These are phyloP conservation scores for Cocos nucifera DNA, from an alignment of 176 grass and related monocot species.

Conservation along the genomic window DNA sequence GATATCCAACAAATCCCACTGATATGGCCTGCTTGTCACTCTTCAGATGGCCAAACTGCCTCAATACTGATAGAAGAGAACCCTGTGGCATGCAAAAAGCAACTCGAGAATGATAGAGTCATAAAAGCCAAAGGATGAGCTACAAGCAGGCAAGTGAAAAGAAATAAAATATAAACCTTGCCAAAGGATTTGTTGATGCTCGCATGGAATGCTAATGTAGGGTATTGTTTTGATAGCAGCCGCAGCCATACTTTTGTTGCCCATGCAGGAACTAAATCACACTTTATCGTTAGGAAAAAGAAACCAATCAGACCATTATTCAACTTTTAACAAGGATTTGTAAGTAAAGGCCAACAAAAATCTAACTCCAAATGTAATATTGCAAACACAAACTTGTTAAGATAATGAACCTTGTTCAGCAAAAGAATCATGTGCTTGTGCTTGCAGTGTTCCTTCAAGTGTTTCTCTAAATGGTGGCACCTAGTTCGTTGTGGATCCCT, in stretches of 20 bases:
- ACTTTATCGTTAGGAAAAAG: too few species aligned
- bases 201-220: constrained; percentile 91
- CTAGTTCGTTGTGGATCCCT: constrained; percentile 91
- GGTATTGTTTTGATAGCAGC: constrained; percentile 72
- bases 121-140: background rate
- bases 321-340: constrained; percentile 7
- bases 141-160: background rate
- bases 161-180: constrained; percentile 40
- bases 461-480: constrained; percentile 90
- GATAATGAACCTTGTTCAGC: constrained; percentile 64
- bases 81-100: constrained; percentile 30
- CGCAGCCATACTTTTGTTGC: constrained; percentile 90
- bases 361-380: constrained; percentile 3
- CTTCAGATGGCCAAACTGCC: constrained; percentile 82
- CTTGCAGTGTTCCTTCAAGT: constrained; percentile 74
- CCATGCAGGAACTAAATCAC: constrained; percentile 45
- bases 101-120: background rate
- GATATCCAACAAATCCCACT: constrained; percentile 95
- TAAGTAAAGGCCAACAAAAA: constrained; percentile 1
- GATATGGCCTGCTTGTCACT: constrained; percentile 96
- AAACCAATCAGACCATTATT: too few species aligned
- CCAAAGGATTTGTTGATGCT: constrained; percentile 94
- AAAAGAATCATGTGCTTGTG: constrained; percentile 92
- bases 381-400: background rate
- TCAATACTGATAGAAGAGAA: constrained; percentile 86